Evolutionary conservation across 1,284 basidiomycete species (phyloP), one percentile per base, ranked within the genome.

Genomic region (Puccinia hordei): DNA sequence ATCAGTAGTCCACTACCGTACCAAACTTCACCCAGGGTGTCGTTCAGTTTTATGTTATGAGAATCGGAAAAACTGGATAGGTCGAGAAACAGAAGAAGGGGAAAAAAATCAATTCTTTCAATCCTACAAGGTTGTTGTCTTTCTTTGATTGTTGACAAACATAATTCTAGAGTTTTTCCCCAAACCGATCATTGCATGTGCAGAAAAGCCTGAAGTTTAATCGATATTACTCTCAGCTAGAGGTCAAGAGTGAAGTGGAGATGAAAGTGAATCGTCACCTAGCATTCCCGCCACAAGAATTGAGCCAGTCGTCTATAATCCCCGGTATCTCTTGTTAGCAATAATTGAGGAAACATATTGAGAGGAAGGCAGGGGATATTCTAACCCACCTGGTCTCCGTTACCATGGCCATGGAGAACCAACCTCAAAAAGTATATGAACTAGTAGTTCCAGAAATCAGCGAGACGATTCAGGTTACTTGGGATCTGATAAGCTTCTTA

Each of bases 1-100:
- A 38, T n/a, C 38, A 74, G 38, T 13, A 59, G 33, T 46, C 72
- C 72, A 24, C 33, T 38, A 22, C 72, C 72, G 24, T 59, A 74
- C 53, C 53, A 74, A 30, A 74, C 72, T 63, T 74, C 72, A 46
- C 72, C 72, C 15, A 74, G 55, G 17, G 72, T 61, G 35, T 74
- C 72, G 38, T 30, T 74, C 41, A 74, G 55, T 44, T 59, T 59
- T 10, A 74, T 74, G 44, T 74, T 61, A 15, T n/a, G 38, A 30
- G 72, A 74, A 59, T 74, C 55, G 27, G 55, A 53, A 46, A 74
- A 74, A n/a, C 72, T 74, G 17, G 9, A 55, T 10, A 55, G 59
- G 30, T 5, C 9, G 24, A 9, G 33, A 5, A 5, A 35, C n/a
- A n/a, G 35, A 13, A 33, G 12, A 38, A 63, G 17, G 2, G 38